Evolutionary conservation across 2,329 filamentous ascomycete genomes (phyloP), one percentile per base, ranked within the genome.

Genomic region (Leptodontidium sp.): DNA sequence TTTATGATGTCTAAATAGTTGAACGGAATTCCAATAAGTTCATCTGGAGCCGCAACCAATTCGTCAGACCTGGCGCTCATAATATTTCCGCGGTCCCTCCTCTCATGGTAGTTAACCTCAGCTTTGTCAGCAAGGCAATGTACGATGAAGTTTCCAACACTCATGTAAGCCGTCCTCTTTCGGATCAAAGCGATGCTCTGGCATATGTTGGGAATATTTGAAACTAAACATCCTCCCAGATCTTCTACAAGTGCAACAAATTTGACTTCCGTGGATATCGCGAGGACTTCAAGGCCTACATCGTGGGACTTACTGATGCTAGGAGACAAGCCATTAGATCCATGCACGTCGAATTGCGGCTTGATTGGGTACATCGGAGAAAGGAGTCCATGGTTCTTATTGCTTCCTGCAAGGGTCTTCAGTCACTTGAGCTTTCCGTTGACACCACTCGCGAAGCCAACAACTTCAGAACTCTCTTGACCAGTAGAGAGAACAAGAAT

Each of bases 201-300:
- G 2, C 14, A 40, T 7, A 9, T 24, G 3, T 9, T 7, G 8
- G 21, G 26, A 38, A 49, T 29, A 50, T 40, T 5, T 50, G 21
- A 24, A 32, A 29, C 43, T 21, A 26, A 35, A 21, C 24, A 38
- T 40, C 24, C 7, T 40, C 14, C 8, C 45, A 67, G 65, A 12
- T 68, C 0, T 73, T 74, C 66, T 74, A 74, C 49, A 45, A 64
- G 14, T 40, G 47, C 40, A 74, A 74, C 40, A 14, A 40, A 4
- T 73, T 74, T 35, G 21, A 67, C 12, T 71, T 72, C 8, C 9
- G 12, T 38, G 8, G 6, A 9, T 12, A 53, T 14, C 14, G 2
- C 11, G 5, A 12, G 2, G 8, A 45, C 7, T 12, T 63, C 1
- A 57, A 64, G 14, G 63, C 52, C 12, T 74, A 71, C 49, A 62